A percentile compares a stretch with the other conserved stretches of the same genome.
phyloP scores from a whole-genome alignment of 768 basidiomycete genomes.

The Cystofilobasidium macerans region DNA sequence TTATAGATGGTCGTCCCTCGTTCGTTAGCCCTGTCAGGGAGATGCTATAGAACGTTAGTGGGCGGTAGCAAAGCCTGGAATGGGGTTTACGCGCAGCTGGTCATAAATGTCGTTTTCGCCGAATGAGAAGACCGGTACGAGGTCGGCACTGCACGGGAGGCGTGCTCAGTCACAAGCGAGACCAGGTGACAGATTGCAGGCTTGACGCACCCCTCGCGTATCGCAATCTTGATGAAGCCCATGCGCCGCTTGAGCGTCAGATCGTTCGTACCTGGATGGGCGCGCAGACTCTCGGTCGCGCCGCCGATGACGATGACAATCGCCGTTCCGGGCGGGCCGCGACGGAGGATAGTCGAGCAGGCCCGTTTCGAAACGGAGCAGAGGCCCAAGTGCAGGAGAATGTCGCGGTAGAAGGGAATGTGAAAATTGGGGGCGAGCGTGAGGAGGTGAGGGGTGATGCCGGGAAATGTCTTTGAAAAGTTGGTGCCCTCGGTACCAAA shows the following conservation, averaged over 20 bases:
- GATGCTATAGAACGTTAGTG: constrained; percentile 16
- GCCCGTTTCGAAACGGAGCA: constrained; percentile 83
- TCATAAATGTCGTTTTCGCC: constrained; percentile 99
- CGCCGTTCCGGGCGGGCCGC: constrained; percentile 45
- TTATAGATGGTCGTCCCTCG: constrained; percentile 77
- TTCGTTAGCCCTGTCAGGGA: constrained; percentile 51
- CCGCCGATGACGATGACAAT: constrained; percentile 96
- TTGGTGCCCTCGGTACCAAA: constrained; percentile 92
- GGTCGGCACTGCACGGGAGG: constrained; percentile 57
- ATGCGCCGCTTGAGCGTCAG: constrained; percentile 50
- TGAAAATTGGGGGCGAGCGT: constrained; percentile 43
- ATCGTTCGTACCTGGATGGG: constrained; percentile 90
- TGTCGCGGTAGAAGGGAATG: constrained; percentile 63
- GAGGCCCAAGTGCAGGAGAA: constrained; percentile 73
- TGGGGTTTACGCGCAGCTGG: constrained; percentile 73
- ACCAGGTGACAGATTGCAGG: not conserved
- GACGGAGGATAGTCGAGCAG: constrained; percentile 74
- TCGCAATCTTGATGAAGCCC: constrained; percentile 74
- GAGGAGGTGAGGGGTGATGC: constrained; percentile 82
- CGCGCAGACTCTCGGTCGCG: constrained; percentile 84
- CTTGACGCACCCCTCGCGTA: constrained; percentile 33
- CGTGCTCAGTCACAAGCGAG: not conserved
- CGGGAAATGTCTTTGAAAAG: constrained; percentile 80
- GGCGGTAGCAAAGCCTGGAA: not conserved
- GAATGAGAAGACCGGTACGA: constrained; percentile 96